Percentiles rank a stretch among this genome's conserved stretches.
phyloP scores from a whole-genome alignment of 805 yeast species.

The Teunomyces tritomae region DNA sequence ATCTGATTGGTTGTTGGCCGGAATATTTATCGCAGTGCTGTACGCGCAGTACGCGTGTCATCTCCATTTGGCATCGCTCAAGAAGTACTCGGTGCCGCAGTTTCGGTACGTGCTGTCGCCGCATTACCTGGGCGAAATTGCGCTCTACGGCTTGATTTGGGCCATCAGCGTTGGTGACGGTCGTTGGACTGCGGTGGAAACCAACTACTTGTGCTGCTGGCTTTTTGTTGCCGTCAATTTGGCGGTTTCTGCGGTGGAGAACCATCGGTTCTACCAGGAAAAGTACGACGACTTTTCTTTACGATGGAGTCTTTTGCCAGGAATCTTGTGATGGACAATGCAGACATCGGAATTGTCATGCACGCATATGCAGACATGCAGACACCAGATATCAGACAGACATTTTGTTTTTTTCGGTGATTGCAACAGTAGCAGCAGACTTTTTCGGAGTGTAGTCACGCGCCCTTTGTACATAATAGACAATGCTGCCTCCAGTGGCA shows the following conservation, averaged over 20 bases:
- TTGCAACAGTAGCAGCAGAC: background rate
- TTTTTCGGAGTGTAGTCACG: too few species aligned
- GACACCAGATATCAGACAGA: background rate
- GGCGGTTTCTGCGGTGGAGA: conserved; percentile 54
- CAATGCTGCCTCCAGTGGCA: conserved; percentile 6
- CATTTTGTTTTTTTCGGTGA: background rate
- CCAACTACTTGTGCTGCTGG: conserved; percentile 22
- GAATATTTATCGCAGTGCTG: conserved; percentile 46
- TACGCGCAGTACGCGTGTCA: conserved; percentile 57
- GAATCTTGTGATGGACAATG: conserved; percentile 17
- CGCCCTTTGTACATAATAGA: background rate
- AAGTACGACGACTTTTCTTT: conserved; percentile 26
- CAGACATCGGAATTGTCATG: background rate
- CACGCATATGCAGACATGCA: background rate
- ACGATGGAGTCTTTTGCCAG: conserved; percentile 39
- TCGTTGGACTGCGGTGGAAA: conserved; percentile 15
- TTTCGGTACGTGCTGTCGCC: conserved; percentile 51
- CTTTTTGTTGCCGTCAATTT: conserved; percentile 46
- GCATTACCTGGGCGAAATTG: conserved; percentile 67
- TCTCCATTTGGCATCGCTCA: conserved; percentile 42
- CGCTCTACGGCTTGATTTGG: conserved; percentile 47
- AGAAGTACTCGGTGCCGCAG: conserved; percentile 58
- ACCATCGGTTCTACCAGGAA: conserved; percentile 44
- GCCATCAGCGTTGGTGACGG: conserved; percentile 14
- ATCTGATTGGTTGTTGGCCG: conserved; percentile 12